Evolutionary conservation across 345 rosid species (phyloP).

Genomic region (Rhizophora apiculata): DNA sequence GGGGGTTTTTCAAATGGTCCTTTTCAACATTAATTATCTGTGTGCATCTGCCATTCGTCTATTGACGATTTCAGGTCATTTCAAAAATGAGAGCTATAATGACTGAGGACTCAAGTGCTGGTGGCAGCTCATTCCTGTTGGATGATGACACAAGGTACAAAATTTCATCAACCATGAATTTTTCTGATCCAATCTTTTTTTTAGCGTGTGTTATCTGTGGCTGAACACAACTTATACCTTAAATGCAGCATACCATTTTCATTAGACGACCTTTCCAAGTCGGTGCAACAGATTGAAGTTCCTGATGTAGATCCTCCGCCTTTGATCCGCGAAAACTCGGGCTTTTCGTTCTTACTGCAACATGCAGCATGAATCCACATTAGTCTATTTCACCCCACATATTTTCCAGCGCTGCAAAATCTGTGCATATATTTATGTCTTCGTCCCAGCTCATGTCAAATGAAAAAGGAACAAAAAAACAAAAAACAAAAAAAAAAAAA

Average conservation of each 20-base stretch:
- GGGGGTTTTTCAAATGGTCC: too few species aligned
- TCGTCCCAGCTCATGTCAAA: too few species aligned
- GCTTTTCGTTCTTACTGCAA: slow-evolving; percentile 74
- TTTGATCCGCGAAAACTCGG: slow-evolving; percentile 72
- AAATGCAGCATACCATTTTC: slow-evolving; percentile 82
- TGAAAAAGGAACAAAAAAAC: too few species aligned
- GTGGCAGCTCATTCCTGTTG: slow-evolving; percentile 80
- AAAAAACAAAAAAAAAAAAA: too few species aligned
- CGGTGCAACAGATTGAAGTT: slow-evolving; percentile 75
- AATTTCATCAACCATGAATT: not conserved
- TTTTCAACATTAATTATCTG: not conserved
- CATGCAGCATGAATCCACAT: slow-evolving; percentile 47
- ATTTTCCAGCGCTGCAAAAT: not conserved
- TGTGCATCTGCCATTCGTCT: not conserved
- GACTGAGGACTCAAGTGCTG: slow-evolving; percentile 86
- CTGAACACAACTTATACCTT: not conserved
- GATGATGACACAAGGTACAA: slow-evolving; percentile 89
- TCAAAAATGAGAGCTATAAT: slow-evolving; percentile 82
- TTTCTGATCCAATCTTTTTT: not conserved
- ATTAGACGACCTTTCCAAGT: slow-evolving; percentile 87
- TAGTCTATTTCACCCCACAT: not conserved
- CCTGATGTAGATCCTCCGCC: slow-evolving; percentile 78
- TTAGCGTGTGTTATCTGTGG: not conserved
- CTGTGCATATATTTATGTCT: not conserved
- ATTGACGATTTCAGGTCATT: slow-evolving; percentile 47